Evolutionary conservation across 805 yeast species (phyloP).

Genomic region (Yarrowia bubula): DNA sequence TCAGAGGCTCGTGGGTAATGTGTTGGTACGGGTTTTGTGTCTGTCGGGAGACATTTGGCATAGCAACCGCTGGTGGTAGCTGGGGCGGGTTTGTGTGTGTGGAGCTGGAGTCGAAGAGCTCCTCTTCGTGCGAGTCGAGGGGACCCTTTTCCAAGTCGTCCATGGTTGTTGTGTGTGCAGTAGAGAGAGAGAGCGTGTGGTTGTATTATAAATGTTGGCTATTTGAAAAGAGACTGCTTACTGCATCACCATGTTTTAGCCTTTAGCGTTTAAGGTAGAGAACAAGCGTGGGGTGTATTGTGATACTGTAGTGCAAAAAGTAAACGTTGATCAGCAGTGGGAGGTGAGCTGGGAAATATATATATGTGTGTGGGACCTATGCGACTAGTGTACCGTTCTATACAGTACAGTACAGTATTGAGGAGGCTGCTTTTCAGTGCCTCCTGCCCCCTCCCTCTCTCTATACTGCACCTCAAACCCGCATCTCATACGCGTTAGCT

Average conservation of each 20-base stretch:
- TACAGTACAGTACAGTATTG: too few species aligned
- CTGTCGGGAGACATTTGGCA: background rate
- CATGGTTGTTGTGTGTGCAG: background rate
- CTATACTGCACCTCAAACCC: background rate
- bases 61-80: conserved; percentile 19
- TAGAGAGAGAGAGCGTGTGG: background rate
- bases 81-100: conserved; percentile 18
- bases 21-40: conserved; percentile 24
- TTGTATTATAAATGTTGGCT: background rate
- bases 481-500: conserved; percentile 13
- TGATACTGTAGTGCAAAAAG: too few species aligned
- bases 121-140: background rate
- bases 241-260: background rate
- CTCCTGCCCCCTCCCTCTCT: too few species aligned
- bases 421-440: too few species aligned
- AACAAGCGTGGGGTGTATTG: conserved; percentile 18
- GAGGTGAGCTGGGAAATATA: too few species aligned
- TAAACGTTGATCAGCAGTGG: too few species aligned
- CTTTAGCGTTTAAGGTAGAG: background rate
- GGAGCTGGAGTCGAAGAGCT: background rate
- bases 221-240: background rate
- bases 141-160: conserved; percentile 23
- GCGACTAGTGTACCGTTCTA: too few species aligned
- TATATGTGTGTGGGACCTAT: too few species aligned
- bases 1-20: background rate